phyloP scores from a whole-genome alignment of 148 eudicot species.

The Rhododendron simsii region DNA sequence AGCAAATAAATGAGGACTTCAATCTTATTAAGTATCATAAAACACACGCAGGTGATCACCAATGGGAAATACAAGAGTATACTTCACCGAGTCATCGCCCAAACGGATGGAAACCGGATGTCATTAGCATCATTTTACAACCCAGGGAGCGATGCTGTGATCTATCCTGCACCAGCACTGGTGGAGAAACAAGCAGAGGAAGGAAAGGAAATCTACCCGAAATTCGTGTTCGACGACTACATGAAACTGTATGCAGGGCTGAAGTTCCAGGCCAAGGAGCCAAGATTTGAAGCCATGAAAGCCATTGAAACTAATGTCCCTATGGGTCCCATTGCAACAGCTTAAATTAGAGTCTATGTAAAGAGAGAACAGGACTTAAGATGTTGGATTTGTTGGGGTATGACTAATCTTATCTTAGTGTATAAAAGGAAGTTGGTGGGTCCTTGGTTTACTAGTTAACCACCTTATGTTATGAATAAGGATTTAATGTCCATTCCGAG shows the following conservation, averaged over 20 bases:
- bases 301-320: slow-evolving; percentile 23
- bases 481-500: neutral
- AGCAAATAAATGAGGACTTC: neutral
- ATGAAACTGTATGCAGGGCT: slow-evolving; percentile 47
- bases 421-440: neutral
- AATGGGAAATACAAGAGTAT: slow-evolving; percentile 56
- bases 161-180: slow-evolving; percentile 42
- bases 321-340: slow-evolving; percentile 33
- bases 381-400: neutral
- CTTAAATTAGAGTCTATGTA: slow-evolving; percentile 4
- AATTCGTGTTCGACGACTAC: slow-evolving; percentile 53
- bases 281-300: slow-evolving; percentile 73
- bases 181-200: slow-evolving; percentile 26
- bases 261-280: slow-evolving; percentile 68
- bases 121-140: slow-evolving; percentile 57
- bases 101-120: slow-evolving; percentile 46
- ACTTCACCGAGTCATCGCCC: slow-evolving; percentile 46
- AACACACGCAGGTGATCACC: slow-evolving; percentile 40
- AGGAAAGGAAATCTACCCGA: slow-evolving; percentile 37
- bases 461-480: neutral
- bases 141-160: slow-evolving; percentile 53
- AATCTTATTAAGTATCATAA: neutral
- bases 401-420: neutral
- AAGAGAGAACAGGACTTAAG: neutral
- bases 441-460: neutral